These are phyloP conservation scores for Phlebopus sp. DNA, from an alignment of 1,284 basidiomycete species.

Conservation along the genomic window DNA sequence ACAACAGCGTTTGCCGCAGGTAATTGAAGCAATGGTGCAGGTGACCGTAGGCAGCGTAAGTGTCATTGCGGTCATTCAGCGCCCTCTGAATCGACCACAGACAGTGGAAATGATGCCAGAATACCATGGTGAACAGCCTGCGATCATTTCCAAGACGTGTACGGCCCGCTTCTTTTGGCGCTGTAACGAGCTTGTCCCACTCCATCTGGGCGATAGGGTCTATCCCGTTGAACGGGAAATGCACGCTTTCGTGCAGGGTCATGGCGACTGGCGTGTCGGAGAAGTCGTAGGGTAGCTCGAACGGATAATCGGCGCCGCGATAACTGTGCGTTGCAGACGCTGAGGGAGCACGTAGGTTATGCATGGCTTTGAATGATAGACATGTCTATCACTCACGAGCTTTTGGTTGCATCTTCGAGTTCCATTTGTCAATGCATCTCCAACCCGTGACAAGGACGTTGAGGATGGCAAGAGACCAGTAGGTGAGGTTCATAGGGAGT, in stretches of 20 bases:
- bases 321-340: too few species aligned
- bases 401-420: not conserved
- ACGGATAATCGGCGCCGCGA: not conserved
- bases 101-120: not conserved
- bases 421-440: not conserved
- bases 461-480: not conserved
- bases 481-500: not conserved
- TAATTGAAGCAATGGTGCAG: slow-evolving; percentile 35
- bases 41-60: not conserved
- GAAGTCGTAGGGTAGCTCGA: not conserved
- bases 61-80: not conserved
- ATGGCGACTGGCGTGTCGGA: not conserved
- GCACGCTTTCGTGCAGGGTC: not conserved
- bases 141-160: not conserved
- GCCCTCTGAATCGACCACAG: not conserved
- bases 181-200: too few species aligned
- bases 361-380: too few species aligned
- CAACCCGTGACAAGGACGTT: not conserved
- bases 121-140: not conserved
- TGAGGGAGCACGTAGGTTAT: too few species aligned
- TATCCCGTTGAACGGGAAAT: too few species aligned
- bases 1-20: slow-evolving; percentile 30
- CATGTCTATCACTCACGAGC: not conserved
- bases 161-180: too few species aligned
- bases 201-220: too few species aligned